These are phyloP conservation scores for Tylopilus sp. DNA, from an alignment of 1,284 basidiomycete species.

Conservation along the genomic window DNA sequence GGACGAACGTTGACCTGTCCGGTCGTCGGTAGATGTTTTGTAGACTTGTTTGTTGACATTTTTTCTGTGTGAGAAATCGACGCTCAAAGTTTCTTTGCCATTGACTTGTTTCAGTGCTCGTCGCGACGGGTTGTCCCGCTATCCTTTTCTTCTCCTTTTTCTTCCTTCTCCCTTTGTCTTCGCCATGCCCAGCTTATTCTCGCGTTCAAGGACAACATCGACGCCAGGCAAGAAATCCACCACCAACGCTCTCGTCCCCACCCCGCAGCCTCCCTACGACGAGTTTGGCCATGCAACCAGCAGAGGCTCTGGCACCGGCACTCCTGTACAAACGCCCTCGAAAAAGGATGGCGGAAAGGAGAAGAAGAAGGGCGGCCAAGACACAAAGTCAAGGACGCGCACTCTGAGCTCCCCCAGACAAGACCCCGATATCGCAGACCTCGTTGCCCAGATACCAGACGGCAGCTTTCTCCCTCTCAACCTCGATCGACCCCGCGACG, in stretches of 20 bases:
- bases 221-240: conserved; percentile 39
- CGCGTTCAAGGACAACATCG: conserved; percentile 52
- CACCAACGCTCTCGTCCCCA: conserved; percentile 11
- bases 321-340: conserved; percentile 17
- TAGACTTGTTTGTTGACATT: neutral
- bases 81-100: conserved; percentile 6
- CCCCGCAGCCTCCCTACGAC: conserved; percentile 38
- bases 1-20: conserved; percentile 3
- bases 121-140: conserved; percentile 12
- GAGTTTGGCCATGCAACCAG: conserved; percentile 64
- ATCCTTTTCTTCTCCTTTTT: conserved; percentile 3
- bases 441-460: conserved; percentile 48
- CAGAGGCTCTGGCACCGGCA: conserved; percentile 35
- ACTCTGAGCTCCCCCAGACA: conserved; percentile 37
- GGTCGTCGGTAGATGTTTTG: neutral
- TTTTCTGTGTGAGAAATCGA: conserved; percentile 23
- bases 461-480: conserved; percentile 60
- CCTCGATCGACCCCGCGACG: conserved; percentile 47
- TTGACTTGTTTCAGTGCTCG: conserved; percentile 16
- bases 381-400: conserved; percentile 38
- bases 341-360: conserved; percentile 47
- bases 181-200: conserved; percentile 57
- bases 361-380: conserved; percentile 50
- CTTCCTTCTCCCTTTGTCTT: conserved; percentile 2
- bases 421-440: conserved; percentile 34